Base-by-base conservation (phyloP, 257 asterid genomes). In the Thymus quinquecostatus region DNA sequence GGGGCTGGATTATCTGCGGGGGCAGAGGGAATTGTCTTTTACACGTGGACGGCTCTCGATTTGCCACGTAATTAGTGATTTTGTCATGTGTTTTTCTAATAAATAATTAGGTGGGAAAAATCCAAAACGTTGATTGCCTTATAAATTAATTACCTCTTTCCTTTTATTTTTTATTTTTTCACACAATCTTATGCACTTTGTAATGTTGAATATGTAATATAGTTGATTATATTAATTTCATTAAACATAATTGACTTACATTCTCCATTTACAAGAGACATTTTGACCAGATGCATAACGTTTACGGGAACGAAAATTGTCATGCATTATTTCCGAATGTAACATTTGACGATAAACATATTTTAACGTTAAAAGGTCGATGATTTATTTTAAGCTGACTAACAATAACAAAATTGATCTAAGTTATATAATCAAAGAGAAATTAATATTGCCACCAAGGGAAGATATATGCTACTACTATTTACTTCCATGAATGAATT, bases 1-100 rank as follows among this genome's bases (percentile, higher is more conserved):
- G 29, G 2, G 69, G 21, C 60, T 56, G 70, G 53, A 64, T 62
- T 66, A 61, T 65, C 60, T 66, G 69, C 21, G 58, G 66, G 80
- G 72, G 76, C 32, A 11, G 40, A 28, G 43, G 55, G 48, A n/a
- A 51, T 3, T 51, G 44, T 36, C 80, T 9, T 0, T 8, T 28
- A 56, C 75, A 77, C 79, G 83, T 57, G 73, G 64, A 64, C 29
- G 27, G 9, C 0, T 0, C 0, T 0, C 0, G 7, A 5, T 6
- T 43, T 38, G 64, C 66, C 76, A 76, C 29, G 67, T 47, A 58
- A 43, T 66, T 13, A 50, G 12, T 47, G 11, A 32, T 30, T 32
- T 9, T 32, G 12, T 45, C 1, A 3, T n/a, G 3, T 53, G 7
- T 21, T 14, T 55, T 1, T 30, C 3, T 57, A 61, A 12, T 12